Evolutionary conservation across 768 basidiomycete genomes (phyloP).

Genomic region (Fomitopsis pulvina): DNA sequence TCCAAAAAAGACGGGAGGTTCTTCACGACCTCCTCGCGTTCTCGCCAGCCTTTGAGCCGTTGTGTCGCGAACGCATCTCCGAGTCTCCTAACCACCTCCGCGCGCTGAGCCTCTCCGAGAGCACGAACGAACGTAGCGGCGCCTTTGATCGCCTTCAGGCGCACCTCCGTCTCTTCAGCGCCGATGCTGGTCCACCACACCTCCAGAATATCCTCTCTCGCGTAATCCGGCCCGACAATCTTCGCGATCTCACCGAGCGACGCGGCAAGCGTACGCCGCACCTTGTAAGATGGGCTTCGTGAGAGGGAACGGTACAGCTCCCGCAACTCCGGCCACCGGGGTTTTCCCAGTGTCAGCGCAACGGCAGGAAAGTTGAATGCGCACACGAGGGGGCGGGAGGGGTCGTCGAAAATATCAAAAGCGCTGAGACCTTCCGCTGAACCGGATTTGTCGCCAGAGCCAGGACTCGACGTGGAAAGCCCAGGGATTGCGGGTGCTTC

Average conservation of each 20-base stretch:
- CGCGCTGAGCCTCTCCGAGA: slow-evolving; percentile 41
- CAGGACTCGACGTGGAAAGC: slow-evolving; percentile 7
- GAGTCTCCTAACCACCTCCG: slow-evolving; percentile 33
- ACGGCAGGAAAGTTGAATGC: slow-evolving; percentile 94
- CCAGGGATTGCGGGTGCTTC: no score
- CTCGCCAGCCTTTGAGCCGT: slow-evolving; percentile 66
- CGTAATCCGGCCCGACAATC: slow-evolving; percentile 69
- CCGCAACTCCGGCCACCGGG: slow-evolving; percentile 70
- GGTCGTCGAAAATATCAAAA: slow-evolving; percentile 42
- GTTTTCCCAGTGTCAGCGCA: slow-evolving; percentile 68
- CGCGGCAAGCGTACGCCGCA: slow-evolving; percentile 78
- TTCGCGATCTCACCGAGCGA: slow-evolving; percentile 85
- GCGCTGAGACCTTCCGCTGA: slow-evolving; percentile 8
- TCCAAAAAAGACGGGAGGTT: slow-evolving; percentile 44
- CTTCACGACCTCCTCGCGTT: slow-evolving; percentile 63
- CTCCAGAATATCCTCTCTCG: slow-evolving; percentile 59
- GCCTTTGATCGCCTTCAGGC: slow-evolving; percentile 65
- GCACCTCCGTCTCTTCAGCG: slow-evolving; percentile 60
- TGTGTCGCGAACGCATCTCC: slow-evolving; percentile 49
- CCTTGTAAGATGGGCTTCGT: slow-evolving; percentile 49
- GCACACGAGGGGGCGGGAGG: slow-evolving; percentile 68
- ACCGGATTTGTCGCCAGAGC: slow-evolving; percentile 14
- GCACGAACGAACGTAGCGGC: slow-evolving; percentile 49
- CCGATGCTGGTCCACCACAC: slow-evolving; percentile 62
- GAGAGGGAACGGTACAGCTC: slow-evolving; percentile 62